Evolutionary conservation across 495 filamentous ascomycete genomes (phyloP).

Genomic region (Tirmania nivea): DNA sequence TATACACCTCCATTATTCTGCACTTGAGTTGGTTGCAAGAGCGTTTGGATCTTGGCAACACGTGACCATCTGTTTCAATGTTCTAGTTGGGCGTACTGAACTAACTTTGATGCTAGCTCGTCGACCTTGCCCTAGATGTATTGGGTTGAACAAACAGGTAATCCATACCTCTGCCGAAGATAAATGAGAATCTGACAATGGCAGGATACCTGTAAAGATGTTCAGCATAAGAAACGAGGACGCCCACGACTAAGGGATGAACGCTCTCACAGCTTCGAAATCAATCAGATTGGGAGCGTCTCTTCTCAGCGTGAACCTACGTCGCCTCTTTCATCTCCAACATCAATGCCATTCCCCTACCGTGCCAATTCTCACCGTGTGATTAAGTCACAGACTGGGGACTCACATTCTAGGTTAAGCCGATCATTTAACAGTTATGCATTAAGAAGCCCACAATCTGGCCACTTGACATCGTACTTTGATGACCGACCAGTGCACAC

Average conservation of each 20-base stretch:
- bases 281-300: conserved; percentile 16
- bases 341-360: conserved; percentile 25
- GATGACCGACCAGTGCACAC: conserved; percentile 21
- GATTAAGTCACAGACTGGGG: conserved; percentile 33
- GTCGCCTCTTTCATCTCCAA: conserved; percentile 23
- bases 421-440: conserved; percentile 22
- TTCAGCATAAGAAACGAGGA: conserved; percentile 90
- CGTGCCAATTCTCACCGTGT: conserved; percentile 32
- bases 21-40: too few relatives aligned
- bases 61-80: not conserved
- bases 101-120: conserved; percentile 24
- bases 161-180: conserved; percentile 1
- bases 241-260: conserved; percentile 82
- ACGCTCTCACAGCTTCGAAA: conserved; percentile 32
- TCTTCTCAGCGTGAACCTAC: conserved; percentile 17
- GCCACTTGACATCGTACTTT: conserved; percentile 11
- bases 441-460: not conserved
- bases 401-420: conserved; percentile 24
- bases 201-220: conserved; percentile 75
- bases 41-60: not conserved
- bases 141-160: conserved; percentile 34
- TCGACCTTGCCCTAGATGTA: conserved; percentile 39
- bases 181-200: conserved; percentile 1
- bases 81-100: not conserved
- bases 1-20: too few relatives aligned